These are phyloP conservation scores for Thraustotheca clavata DNA, from an alignment of 352 stramenopile species.

Conservation along the genomic window DNA sequence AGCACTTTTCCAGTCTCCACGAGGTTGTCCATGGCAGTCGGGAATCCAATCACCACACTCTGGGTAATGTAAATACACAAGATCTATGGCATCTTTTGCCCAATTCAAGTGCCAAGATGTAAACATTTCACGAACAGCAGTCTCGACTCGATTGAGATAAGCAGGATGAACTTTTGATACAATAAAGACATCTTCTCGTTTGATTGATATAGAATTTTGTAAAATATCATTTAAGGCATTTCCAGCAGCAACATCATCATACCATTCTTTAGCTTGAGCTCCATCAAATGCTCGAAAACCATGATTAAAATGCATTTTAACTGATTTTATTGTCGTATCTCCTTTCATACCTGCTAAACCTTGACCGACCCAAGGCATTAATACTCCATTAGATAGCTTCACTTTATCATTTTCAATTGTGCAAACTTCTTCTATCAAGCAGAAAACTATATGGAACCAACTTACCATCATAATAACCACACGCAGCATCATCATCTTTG, in stretches of 20 bases:
- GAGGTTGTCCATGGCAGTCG: slow-evolving; percentile 20
- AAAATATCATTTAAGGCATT: slow-evolving; percentile 22
- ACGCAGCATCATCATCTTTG: not conserved
- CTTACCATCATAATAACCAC: slow-evolving; percentile 1
- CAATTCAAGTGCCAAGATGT: slow-evolving; percentile 26
- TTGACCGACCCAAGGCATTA: slow-evolving; percentile 42
- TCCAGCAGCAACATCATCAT: slow-evolving; percentile 47
- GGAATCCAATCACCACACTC: slow-evolving; percentile 38
- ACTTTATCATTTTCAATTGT: too few relatives aligned
- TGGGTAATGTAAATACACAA: slow-evolving; percentile 54
- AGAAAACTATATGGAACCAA: not conserved
- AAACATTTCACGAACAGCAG: slow-evolving; percentile 26
- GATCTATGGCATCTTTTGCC: slow-evolving; percentile 31
- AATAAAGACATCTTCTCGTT: slow-evolving; percentile 33
- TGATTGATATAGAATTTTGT: not conserved
- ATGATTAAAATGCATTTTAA: slow-evolving; percentile 28
- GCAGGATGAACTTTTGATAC: slow-evolving; percentile 60
- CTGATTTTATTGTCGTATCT: slow-evolving; percentile 19
- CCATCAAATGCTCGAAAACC: slow-evolving; percentile 50
- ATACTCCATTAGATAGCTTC: slow-evolving; percentile 34
- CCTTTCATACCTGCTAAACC: slow-evolving; percentile 34
- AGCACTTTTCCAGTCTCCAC: slow-evolving; percentile 43
- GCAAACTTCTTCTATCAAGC: too few relatives aligned
- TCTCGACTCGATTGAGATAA: slow-evolving; percentile 35
- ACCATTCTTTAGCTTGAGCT: slow-evolving; percentile 48